Base-by-base conservation (phyloP, 352 stramenopile species). In the Phytophthora citrophthora region DNA sequence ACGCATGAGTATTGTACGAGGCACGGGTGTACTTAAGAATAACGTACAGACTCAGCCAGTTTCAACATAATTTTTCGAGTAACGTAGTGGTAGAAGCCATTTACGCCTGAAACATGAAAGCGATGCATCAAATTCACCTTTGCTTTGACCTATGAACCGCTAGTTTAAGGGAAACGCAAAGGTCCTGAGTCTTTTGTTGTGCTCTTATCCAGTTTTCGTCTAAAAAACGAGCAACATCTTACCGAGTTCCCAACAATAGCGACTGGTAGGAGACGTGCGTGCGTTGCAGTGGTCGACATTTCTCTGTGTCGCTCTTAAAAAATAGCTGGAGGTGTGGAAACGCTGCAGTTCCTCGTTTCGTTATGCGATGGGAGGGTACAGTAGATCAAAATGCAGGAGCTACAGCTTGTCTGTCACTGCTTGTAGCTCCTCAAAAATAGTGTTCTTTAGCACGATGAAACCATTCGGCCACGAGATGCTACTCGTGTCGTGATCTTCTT, bases 361-460 rank as follows among this genome's bases (percentile, higher is more conserved):
- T 4, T 34, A 34, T 34, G 29, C 29, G 29, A 34, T 34, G 29
- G 29, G n/a, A 34, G 29, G 8, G 8, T 34, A 3, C 13, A 12
- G 9, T 13, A 12, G 29, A 11, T 10, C 29, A 34, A 34, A 10
- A 34, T 34, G 29, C 29, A 34, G 29, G 8, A 20, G 29, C 29
- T 34, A 4, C 9, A 34, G 29, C 29, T 34, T 34, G 29, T 10
- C 29, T 11, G 6, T 32, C 27, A 32, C 5, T 32, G 27, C 27
- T 9, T 34, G 8, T 34, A 45, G 40, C 31, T 12, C 5, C 32
- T 5, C 47, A 52, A 69, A 64, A 69, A 69, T 69, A 68, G 61
- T 61, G 36, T 23, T 40, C 9, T 15, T 6, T 27, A 10, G 9
- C 16, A 16, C 32, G 2, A 44, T 53, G 61, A 64, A 68, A 68